Conservation (phyloP, 805 yeast species). For the Spathaspora sp. region DNA sequence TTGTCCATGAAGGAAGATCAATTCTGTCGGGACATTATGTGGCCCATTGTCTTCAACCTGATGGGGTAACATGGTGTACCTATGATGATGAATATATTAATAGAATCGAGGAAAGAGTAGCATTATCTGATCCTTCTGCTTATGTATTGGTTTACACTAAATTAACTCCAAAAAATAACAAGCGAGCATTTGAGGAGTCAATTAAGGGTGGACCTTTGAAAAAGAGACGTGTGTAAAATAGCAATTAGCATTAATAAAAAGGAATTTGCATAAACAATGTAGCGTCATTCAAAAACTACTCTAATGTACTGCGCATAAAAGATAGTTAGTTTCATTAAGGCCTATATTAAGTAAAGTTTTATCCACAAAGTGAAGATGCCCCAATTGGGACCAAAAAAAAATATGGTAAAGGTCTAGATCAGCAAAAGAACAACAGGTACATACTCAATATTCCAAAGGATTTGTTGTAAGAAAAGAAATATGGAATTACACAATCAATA, state of each 20-base stretch:
- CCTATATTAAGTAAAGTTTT: too few relatives aligned
- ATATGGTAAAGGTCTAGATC: background rate
- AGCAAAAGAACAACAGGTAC: background rate
- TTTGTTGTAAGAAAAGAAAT: background rate
- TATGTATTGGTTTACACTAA: slow-evolving; percentile 85
- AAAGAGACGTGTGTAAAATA: slow-evolving; percentile 5
- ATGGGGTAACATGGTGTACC: slow-evolving; percentile 78
- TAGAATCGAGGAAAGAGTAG: slow-evolving; percentile 65
- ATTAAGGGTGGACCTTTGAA: slow-evolving; percentile 2
- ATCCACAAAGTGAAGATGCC: too few relatives aligned
- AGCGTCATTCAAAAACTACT: background rate
- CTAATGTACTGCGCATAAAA: too few relatives aligned
- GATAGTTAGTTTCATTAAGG: too few relatives aligned
- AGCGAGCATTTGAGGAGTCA: slow-evolving; percentile 4
- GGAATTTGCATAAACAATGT: background rate
- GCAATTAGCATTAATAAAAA: background rate
- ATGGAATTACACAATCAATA: background rate
- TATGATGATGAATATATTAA: slow-evolving; percentile 92
- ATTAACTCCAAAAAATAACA: slow-evolving; percentile 50
- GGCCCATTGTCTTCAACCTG: slow-evolving; percentile 88
- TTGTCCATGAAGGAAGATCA: slow-evolving; percentile 93
- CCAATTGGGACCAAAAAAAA: background rate
- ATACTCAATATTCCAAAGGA: too few relatives aligned
- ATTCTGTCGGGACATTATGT: slow-evolving; percentile 91
- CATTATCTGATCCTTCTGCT: slow-evolving; percentile 81